phyloP scores from a whole-genome alignment of 129 eudicot genomes.

The Dittrichia graveolens region DNA sequence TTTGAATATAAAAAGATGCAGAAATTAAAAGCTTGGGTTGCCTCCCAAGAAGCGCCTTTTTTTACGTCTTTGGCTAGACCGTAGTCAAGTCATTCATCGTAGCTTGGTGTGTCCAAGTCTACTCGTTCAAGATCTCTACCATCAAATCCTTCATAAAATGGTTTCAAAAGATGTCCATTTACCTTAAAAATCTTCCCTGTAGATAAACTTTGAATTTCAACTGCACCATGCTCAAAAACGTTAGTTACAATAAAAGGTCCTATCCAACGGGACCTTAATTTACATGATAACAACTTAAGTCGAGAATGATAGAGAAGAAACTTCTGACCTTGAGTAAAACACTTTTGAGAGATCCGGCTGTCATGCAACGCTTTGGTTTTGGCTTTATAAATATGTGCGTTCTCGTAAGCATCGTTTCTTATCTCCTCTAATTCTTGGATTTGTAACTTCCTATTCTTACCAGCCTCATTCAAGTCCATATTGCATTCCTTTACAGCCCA shows the following conservation, averaged over 20 bases:
- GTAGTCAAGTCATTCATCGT: too few species aligned
- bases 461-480: conserved; percentile 4
- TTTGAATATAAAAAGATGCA: too few species aligned
- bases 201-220: neutral
- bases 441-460: conserved; percentile 19
- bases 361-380: conserved; percentile 23
- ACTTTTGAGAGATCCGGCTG: neutral
- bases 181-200: conserved; percentile 4
- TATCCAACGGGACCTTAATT: conserved; percentile 4
- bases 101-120: too few species aligned
- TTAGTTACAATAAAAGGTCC: conserved; percentile 5
- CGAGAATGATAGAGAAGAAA: conserved; percentile 6
- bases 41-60: too few species aligned
- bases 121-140: too few species aligned
- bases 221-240: neutral
- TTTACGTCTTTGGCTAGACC: too few species aligned
- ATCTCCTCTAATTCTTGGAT: conserved; percentile 29
- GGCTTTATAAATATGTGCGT: neutral
- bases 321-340: neutral
- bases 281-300: neutral
- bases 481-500: conserved; percentile 17
- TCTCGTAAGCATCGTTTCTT: neutral
- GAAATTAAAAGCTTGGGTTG: too few species aligned
- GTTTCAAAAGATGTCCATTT: conserved; percentile 15
- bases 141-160: neutral